Conservation (phyloP, 2,329 filamentous ascomycete genomes). For the Cercospora sp. region DNA sequence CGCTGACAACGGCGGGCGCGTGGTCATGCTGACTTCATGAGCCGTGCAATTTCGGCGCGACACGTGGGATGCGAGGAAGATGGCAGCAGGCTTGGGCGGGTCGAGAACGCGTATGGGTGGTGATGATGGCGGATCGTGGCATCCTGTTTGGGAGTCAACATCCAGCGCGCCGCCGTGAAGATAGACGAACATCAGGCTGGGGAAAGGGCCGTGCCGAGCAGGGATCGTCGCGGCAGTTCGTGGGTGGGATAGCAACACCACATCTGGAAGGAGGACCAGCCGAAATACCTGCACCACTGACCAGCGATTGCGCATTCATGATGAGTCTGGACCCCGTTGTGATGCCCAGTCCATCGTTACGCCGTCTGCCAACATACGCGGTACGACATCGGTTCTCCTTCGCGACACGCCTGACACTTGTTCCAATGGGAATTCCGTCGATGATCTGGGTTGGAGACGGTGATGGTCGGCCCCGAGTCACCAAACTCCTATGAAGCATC, state of each 20-base stretch:
- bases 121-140: conserved; percentile 5
- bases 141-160: conserved; percentile 9
- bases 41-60: not conserved
- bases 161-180: conserved; percentile 8
- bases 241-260: conserved; percentile 6
- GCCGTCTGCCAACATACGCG: not conserved
- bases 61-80: not conserved
- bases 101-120: not conserved
- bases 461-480: not conserved
- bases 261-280: conserved; percentile 4
- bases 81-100: not conserved
- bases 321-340: not conserved
- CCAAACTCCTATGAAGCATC: not conserved
- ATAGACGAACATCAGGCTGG: not conserved
- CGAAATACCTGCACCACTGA: not conserved
- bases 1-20: not conserved
- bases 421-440: not conserved
- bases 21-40: conserved; percentile 12
- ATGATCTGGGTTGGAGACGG: not conserved
- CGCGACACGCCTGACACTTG: not conserved
- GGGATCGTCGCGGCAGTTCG: no score
- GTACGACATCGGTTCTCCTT: not conserved
- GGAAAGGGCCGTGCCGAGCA: conserved; percentile 2
- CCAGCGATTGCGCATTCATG: not conserved
- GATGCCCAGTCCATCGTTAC: not conserved